phyloP scores from a whole-genome alignment of 805 yeast species.

The Yarrowia osloensis region DNA sequence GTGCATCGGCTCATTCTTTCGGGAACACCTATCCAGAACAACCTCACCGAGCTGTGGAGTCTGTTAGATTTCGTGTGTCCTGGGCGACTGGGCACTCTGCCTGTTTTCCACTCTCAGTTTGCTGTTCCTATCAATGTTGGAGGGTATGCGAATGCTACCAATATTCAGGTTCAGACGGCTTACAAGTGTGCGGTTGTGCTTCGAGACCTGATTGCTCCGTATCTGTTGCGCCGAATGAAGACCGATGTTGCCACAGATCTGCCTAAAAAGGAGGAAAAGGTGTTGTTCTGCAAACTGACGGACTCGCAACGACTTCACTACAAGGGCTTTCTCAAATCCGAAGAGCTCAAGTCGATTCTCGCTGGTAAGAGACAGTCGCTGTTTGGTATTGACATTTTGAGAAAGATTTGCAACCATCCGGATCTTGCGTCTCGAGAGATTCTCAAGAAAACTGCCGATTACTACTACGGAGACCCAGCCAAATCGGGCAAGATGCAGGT shows the following conservation, averaged over 20 bases:
- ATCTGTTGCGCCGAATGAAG: conserved; percentile 80
- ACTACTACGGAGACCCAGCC: conserved; percentile 49
- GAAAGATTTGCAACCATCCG: conserved; percentile 96
- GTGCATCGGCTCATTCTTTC: conserved; percentile 84
- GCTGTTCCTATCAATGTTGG: conserved; percentile 92
- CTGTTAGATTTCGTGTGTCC: conserved; percentile 94
- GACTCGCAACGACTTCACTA: conserved; percentile 72
- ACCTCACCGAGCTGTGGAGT: conserved; percentile 89
- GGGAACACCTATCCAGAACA: conserved; percentile 97
- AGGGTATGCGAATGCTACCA: conserved; percentile 97
- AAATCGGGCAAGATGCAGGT: conserved; percentile 91
- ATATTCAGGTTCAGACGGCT: conserved; percentile 93
- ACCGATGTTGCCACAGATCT: conserved; percentile 93
- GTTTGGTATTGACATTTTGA: conserved; percentile 83
- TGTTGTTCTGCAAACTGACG: conserved; percentile 85
- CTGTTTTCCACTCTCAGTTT: conserved; percentile 91
- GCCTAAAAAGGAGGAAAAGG: conserved; percentile 93
- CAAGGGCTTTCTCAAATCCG: conserved; percentile 70
- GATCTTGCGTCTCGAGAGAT: conserved; percentile 63
- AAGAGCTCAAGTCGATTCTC: conserved; percentile 69
- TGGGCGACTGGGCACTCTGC: conserved; percentile 90
- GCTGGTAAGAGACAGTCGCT: conserved; percentile 78
- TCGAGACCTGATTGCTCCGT: conserved; percentile 87
- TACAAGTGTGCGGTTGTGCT: conserved; percentile 92
- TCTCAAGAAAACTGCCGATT: conserved; percentile 41